Base-by-base conservation (phyloP, 2,329 filamentous ascomycete species). In the Paecilomyces dactylethromorphus region DNA sequence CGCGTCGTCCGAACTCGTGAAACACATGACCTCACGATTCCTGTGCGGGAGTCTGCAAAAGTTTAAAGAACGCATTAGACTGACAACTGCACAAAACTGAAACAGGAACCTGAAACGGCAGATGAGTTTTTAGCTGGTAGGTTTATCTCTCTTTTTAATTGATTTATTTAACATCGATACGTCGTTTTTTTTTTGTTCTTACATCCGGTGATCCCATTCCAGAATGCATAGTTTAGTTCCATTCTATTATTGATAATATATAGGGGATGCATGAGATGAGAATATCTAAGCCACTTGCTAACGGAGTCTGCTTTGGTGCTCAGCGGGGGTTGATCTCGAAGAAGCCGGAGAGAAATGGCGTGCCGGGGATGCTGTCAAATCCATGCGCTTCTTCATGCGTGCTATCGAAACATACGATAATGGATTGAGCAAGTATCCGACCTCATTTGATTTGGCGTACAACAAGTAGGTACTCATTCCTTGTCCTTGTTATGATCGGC, bases 301-400 rank as follows among this genome's bases (percentile, higher is more conserved):
- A 45, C 35, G 35, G 18, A 21, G 21, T 8, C 35, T 8, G 35
- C n/a, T 45, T 45, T 45, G 35, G n/a, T 45, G 35, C 35, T 18
- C 55, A 81, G 84, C 81, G 24, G 88, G 87, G 11, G 87, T 90
- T 57, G 83, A 87, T 32, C 81, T 85, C 60, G 88, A 91, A 74
- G 86, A 89, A 71, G 85, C 85, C 4, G 88, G 86, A 6, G 87
- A 88, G 62, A 91, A 91, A 80, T 90, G 87, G 85, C 81, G 87
- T 55, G 87, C 82, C 39, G 88, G 88, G 22, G 88, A 91, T 69
- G 81, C 85, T 21, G 82, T 79, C 54, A 91, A 90, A 66, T 82
- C 84, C 3, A 79, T 81, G 62, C 78, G 85, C 53, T 81, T 81
- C 65, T 80, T 80, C 68, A 79, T 85, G 63, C 79, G 86, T 61